Base-by-base conservation (phyloP, 2,329 filamentous ascomycete genomes). In the Trichoderma atroviride region DNA sequence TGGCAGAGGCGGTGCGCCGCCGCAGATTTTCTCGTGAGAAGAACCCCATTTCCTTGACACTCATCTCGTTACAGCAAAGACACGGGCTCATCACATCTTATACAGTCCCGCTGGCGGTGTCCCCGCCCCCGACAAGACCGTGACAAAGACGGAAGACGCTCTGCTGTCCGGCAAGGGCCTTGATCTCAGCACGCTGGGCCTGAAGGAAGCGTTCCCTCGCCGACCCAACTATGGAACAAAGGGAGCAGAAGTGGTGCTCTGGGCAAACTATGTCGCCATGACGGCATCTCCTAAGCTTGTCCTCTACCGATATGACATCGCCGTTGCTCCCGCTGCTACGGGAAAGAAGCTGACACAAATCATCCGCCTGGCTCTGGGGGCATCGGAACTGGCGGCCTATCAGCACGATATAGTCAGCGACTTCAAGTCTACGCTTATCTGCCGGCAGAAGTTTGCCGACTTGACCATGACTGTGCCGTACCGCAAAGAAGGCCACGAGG, bases 371-470 rank as follows among this genome's bases (percentile, higher is more conserved):
- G 47, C 79, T 13, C 56, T 78, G 19, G 73, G 73, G 27, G 62
- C 74, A 31, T 43, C 66, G 5, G 70, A 74, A n/a, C 57, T 79
- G 5, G 68, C 66, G 0, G 24, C 66, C 0, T 47, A 63, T 53
- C 60, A 62, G 4, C 47, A 56, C 14, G 72, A 76, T 61, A 67
- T 80, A 4, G 77, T 77, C 16, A 78, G 77, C 2, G 79, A 80
- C 66, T 81, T 80, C 71, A 75, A 70, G 68, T 75, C 76, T 1
- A 79, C 74, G 0, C 67, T 81, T 1, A 72, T 81, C 35, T 73
- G 78, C 6, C 74, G 72, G 1, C 68, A 50, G 13, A 70, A 73
- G 29, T 64, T 80, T 13, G 63, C 71, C 10, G 62, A 71, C 7
- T 40, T 50, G 27, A 61, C 58, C 16, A 47, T 74, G 29, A 19